phyloP scores from a whole-genome alignment of 306 rosid genomes.

The Rosa persica region DNA sequence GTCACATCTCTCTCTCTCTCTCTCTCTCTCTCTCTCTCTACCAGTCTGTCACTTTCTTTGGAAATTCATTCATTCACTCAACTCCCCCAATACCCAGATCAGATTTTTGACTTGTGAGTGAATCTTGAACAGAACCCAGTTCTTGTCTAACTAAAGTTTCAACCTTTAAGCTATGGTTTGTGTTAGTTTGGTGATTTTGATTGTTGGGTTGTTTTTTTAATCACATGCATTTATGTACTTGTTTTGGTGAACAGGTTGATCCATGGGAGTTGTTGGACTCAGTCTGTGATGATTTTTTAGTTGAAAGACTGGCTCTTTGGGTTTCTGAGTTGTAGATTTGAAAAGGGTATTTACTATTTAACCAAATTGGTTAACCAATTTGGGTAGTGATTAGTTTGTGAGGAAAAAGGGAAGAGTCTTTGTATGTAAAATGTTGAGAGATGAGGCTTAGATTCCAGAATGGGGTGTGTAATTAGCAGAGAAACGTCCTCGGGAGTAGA shows the following conservation, averaged over 20 bases:
- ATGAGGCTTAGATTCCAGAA: constrained; percentile 65
- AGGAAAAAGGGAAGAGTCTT: constrained; percentile 16
- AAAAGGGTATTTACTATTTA: constrained; percentile 8
- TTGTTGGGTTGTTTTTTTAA: constrained; percentile 11
- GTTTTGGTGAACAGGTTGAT: constrained; percentile 3
- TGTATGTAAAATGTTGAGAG: constrained; percentile 33
- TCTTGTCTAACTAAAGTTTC: background rate
- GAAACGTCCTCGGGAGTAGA: constrained; percentile 52
- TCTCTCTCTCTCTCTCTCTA: constrained; percentile 12
- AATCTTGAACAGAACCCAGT: constrained; percentile 21
- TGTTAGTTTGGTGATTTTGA: background rate
- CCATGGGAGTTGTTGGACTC: constrained; percentile 4
- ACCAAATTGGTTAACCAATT: constrained; percentile 13
- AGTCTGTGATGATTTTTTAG: constrained; percentile 4
- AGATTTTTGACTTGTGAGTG: background rate
- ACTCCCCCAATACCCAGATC: constrained; percentile 27
- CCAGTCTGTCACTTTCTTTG: constrained; percentile 12
- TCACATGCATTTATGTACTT: background rate
- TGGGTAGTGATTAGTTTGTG: constrained; percentile 31
- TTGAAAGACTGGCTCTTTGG: background rate
- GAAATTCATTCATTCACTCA: background rate
- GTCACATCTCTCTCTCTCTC: background rate
- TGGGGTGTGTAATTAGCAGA: constrained; percentile 85
- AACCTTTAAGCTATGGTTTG: background rate
- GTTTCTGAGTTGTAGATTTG: constrained; percentile 5